Evolutionary conservation across 2,329 filamentous ascomycete species (phyloP).

Genomic region (Proliferodiscus dingleyae): DNA sequence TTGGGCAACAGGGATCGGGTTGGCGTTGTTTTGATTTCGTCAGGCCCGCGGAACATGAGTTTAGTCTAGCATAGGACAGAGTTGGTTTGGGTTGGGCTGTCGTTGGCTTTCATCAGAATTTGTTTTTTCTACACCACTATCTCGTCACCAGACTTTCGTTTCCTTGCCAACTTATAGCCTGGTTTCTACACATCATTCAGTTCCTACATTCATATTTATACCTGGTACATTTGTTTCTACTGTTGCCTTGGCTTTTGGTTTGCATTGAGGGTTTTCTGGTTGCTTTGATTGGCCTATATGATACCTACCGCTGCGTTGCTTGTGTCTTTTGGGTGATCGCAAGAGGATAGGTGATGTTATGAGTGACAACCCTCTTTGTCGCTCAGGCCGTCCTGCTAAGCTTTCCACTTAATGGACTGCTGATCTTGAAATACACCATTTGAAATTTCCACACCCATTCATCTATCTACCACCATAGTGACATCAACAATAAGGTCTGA

Average conservation of each 20-base stretch:
- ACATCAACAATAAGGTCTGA: too few relatives aligned
- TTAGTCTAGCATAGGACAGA: constrained; percentile 11
- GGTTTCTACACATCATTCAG: background rate
- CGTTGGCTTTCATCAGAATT: constrained; percentile 9
- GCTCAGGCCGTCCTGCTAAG: background rate
- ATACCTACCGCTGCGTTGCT: constrained; percentile 10
- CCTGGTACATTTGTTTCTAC: background rate
- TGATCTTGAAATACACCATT: constrained; percentile 1
- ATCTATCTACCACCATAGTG: background rate
- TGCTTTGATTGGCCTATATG: constrained; percentile 2
- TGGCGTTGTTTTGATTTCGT: constrained; percentile 18
- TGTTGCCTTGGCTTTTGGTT: background rate
- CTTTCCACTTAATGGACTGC: background rate
- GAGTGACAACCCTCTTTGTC: too few relatives aligned
- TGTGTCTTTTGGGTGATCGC: background rate
- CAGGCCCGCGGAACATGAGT: constrained; percentile 25
- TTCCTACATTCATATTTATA: constrained; percentile 5
- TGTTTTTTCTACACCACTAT: constrained; percentile 19
- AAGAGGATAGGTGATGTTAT: background rate
- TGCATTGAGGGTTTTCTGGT: background rate
- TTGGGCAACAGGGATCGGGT: constrained; percentile 12
- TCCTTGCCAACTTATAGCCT: constrained; percentile 5
- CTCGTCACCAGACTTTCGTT: constrained; percentile 10
- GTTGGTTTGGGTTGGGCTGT: constrained; percentile 1
- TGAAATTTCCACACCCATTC: background rate